A percentile compares a stretch with the other conserved stretches of the same genome.
These are phyloP conservation scores for Gigaspora rosea DNA, from an alignment of 192 early-diverging fungal genomes.

Conservation along the genomic window DNA sequence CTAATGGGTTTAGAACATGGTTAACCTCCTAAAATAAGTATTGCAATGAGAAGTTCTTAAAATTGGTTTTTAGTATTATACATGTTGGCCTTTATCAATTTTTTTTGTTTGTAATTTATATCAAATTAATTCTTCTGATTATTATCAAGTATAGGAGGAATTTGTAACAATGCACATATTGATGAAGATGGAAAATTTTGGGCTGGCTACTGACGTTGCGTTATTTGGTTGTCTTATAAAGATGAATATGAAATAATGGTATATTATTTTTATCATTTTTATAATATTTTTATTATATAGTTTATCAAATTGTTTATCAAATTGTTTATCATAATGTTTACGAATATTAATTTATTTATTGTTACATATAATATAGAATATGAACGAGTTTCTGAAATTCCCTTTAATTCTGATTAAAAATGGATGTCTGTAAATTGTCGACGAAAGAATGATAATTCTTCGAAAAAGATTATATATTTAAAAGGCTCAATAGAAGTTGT, in stretches of 20 bases:
- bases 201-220: slow-evolving; percentile 89
- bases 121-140: slow-evolving; percentile 26
- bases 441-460: slow-evolving; percentile 34
- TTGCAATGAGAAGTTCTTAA: no score
- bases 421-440: slow-evolving; percentile 81
- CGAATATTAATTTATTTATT: neutral
- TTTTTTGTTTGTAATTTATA: neutral
- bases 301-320: no score
- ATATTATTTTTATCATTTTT: slow-evolving; percentile 30
- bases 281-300: no score
- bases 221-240: slow-evolving; percentile 69
- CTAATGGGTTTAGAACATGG: no score
- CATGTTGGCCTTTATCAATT: no score
- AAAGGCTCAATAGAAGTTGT: slow-evolving; percentile 90
- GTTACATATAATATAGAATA: slow-evolving; percentile 37
- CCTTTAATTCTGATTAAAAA: slow-evolving; percentile 93
- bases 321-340: neutral
- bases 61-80: no score
- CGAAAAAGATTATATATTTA: slow-evolving; percentile 49
- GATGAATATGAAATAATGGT: slow-evolving; percentile 75
- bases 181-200: slow-evolving; percentile 78
- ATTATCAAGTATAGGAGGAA: slow-evolving; percentile 64
- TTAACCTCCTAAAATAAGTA: no score
- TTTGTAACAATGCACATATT: slow-evolving; percentile 88
- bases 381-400: slow-evolving; percentile 72